Evolutionary conservation across 352 stramenopile species (phyloP).

Genomic region (Phytophthora sp.): DNA sequence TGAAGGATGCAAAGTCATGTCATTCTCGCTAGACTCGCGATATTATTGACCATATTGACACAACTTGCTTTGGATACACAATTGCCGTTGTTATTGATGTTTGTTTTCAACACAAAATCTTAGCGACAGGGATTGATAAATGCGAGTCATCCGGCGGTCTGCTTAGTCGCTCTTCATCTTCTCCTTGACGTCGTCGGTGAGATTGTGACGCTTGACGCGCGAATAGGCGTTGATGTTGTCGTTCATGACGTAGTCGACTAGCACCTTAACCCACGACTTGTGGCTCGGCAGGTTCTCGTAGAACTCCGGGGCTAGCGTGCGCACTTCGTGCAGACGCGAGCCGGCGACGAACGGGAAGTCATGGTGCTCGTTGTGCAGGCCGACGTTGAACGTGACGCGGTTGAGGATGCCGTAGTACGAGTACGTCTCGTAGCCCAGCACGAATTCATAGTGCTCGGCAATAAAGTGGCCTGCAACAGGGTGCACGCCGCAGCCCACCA

Average conservation of each 20-base stretch:
- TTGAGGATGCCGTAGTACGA: slow-evolving; percentile 98
- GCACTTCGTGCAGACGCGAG: slow-evolving; percentile 91
- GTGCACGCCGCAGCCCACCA: slow-evolving; percentile 94
- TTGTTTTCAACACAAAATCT: slow-evolving; percentile 33
- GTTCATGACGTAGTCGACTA: slow-evolving; percentile 95
- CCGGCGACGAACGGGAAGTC: slow-evolving; percentile 95
- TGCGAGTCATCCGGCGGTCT: not conserved
- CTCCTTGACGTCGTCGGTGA: slow-evolving; percentile 57
- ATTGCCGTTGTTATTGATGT: slow-evolving; percentile 30
- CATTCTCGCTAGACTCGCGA: not conserved
- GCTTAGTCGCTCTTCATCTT: slow-evolving; percentile 80
- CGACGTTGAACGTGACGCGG: slow-evolving; percentile 97
- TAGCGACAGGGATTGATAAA: slow-evolving; percentile 38
- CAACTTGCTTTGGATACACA: slow-evolving; percentile 16
- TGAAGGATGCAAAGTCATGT: slow-evolving; percentile 1
- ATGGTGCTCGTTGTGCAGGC: slow-evolving; percentile 99
- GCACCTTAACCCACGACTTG: slow-evolving; percentile 93
- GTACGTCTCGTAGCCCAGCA: slow-evolving; percentile 96
- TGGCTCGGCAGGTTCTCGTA: slow-evolving; percentile 96
- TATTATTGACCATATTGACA: not conserved
- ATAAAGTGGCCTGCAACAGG: slow-evolving; percentile 98
- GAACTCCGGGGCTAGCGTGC: slow-evolving; percentile 92
- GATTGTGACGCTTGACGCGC: slow-evolving; percentile 88
- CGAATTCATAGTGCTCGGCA: slow-evolving; percentile 97
- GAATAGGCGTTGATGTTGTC: slow-evolving; percentile 92